phyloP scores from a whole-genome alignment of 495 filamentous ascomycete genomes.

The Talaromyces trachyspermus region DNA sequence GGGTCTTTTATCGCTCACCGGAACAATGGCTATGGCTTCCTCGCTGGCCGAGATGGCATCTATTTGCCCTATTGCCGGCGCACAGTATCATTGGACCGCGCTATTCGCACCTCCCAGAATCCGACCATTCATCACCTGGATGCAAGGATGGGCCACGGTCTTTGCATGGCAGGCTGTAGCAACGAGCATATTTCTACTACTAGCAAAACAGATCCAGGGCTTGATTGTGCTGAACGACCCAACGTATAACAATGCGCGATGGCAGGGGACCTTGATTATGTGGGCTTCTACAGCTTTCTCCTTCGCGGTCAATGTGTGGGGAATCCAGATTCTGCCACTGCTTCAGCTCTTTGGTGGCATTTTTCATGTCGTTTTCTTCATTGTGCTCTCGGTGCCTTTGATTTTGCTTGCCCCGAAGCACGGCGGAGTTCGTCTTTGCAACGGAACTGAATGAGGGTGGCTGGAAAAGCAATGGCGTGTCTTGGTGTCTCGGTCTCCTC shows the following conservation, averaged over 20 bases:
- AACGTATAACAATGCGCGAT: constrained; percentile 28
- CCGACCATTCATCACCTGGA: constrained; percentile 17
- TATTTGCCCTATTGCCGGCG: constrained; percentile 23
- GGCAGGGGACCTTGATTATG: constrained; percentile 42
- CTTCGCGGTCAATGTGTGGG: constrained; percentile 33
- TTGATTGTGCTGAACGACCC: constrained; percentile 36
- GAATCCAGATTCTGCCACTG: constrained; percentile 32
- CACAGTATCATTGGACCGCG: constrained; percentile 24
- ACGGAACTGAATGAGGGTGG: constrained; percentile 28
- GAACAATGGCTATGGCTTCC: constrained; percentile 16
- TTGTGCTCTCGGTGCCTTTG: constrained; percentile 36
- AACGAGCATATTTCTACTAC: constrained; percentile 26
- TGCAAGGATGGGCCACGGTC: constrained; percentile 28
- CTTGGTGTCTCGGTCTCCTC: constrained; percentile 32
- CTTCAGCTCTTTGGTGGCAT: constrained; percentile 39
- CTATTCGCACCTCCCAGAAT: constrained; percentile 16
- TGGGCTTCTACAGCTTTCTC: constrained; percentile 26
- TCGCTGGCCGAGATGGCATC: constrained; percentile 34
- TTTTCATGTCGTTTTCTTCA: constrained; percentile 39
- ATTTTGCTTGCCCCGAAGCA: constrained; percentile 34
- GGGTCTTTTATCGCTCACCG: constrained; percentile 20
- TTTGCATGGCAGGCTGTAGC: constrained; percentile 34
- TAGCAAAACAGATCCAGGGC: constrained; percentile 34
- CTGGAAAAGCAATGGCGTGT: constrained; percentile 32
- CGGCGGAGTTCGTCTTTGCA: constrained; percentile 36